Base-by-base conservation (phyloP, 2,329 filamentous ascomycete genomes). In the Capronia epimyces region DNA sequence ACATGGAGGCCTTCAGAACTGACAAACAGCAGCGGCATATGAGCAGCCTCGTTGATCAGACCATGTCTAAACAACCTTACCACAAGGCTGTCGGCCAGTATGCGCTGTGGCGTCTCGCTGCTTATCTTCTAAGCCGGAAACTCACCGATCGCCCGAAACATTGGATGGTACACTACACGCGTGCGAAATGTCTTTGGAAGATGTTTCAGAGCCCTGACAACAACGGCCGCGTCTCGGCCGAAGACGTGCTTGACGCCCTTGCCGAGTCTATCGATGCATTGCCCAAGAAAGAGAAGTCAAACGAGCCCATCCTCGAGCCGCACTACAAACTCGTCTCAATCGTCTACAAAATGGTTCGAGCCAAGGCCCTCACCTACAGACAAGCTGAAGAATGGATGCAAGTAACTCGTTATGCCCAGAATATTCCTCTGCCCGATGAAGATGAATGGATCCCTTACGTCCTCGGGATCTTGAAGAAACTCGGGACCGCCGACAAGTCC, bases 301-400 rank as follows among this genome's bases (percentile, higher is more conserved):
- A 71, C 31, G 89, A 95, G 54, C 89, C 87, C 0, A 83, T 94
- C 20, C 77, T 96, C 13, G 90, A 95, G 65, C 90, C 90, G 2
- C 89, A 95, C 65, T 95, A 94, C 74, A 95, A 95, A 70, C 83
- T 95, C 16, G 79, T 93, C 29, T 86, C 87, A 1, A 74, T 93
- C 18, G 71, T 89, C 5, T 83, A 94, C 70, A 95, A 96, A 67
- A 76, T 95, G 20, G 86, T 94, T 13, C 74, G 73, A 24, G 65
- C 67, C 21, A 68, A 68, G 44, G 65, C 69, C 9, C 66, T 82
- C 43, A 62, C 68, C 63, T 65, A 74, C 9, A 59, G 67, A 13
- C 70, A 76, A 50, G 79, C 72, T 25, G 70, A 69, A 41, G 71
- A 77, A 46, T 70, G 75, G 3, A 67, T 84, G 12, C 61, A 72